phyloP scores from a whole-genome alignment of 1,284 basidiomycete genomes.

The Cutaneotrichosporon daszewskae region DNA sequence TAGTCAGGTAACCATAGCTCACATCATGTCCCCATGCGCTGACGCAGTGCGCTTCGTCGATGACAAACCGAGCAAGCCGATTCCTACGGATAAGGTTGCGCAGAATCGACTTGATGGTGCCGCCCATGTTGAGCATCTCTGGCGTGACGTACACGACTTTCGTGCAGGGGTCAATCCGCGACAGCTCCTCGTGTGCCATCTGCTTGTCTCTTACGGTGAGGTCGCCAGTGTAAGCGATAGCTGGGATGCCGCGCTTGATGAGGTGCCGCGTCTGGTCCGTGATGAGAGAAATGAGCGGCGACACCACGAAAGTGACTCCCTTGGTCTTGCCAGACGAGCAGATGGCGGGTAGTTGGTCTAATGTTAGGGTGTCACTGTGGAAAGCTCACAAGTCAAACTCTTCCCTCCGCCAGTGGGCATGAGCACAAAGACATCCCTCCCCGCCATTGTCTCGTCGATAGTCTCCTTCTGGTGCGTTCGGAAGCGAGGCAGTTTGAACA shows the following conservation, averaged over 20 bases:
- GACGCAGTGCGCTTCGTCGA: constrained; percentile 96
- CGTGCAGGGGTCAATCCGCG: constrained; percentile 44
- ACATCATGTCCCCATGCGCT: constrained; percentile 52
- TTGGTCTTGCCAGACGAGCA: constrained; percentile 64
- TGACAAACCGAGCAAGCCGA: constrained; percentile 78
- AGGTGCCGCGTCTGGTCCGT: constrained; percentile 78
- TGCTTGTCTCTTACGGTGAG: constrained; percentile 47
- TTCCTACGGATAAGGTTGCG: constrained; percentile 55
- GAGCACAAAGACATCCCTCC: constrained; percentile 54
- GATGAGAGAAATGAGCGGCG: constrained; percentile 85
- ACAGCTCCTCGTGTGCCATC: constrained; percentile 51
- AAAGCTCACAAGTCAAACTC: constrained; percentile 62
- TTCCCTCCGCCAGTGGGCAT: constrained; percentile 98
- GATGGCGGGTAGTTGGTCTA: constrained; percentile 74
- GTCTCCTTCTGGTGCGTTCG: constrained; percentile 82
- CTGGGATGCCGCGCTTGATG: constrained; percentile 61
- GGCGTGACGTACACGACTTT: constrained; percentile 88
- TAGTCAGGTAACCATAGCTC: constrained; percentile 11
- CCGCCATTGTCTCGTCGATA: constrained; percentile 69
- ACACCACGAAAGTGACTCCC: constrained; percentile 86
- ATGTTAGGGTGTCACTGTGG: not conserved
- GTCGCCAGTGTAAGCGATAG: constrained; percentile 66
- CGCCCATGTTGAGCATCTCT: constrained; percentile 70
- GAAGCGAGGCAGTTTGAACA: constrained; percentile 68
- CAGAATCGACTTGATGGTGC: constrained; percentile 57